These are phyloP conservation scores for Eimeria maxima DNA, from an alignment of 169 alveolate species.

Conservation along the genomic window DNA sequence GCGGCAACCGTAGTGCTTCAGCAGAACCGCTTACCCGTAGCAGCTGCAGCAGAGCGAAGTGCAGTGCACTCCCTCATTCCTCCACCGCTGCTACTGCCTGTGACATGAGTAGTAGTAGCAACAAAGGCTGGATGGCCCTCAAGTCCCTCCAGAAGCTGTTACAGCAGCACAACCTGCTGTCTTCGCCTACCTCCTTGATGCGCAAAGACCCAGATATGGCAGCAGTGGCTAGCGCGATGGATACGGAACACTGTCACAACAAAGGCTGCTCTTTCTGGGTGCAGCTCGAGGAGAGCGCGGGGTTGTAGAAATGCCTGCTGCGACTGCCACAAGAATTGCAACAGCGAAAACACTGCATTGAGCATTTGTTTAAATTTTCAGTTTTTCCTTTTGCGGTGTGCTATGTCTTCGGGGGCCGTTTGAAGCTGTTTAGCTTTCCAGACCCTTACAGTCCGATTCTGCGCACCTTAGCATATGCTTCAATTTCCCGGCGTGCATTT, in stretches of 20 bases:
- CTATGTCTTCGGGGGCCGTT: neutral
- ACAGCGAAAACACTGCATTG: neutral
- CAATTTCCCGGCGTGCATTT: neutral
- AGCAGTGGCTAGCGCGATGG: neutral
- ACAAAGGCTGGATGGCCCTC: constrained; percentile 21
- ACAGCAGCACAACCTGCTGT: constrained; percentile 43
- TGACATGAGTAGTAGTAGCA: neutral
- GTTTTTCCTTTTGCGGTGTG: neutral
- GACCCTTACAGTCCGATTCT: neutral
- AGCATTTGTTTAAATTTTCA: neutral
- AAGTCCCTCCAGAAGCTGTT: constrained; percentile 16
- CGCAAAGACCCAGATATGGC: neutral
- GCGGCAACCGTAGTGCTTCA: constrained; percentile 47
- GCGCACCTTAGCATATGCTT: neutral
- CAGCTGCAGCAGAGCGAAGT: neutral
- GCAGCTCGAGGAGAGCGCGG: constrained; percentile 6
- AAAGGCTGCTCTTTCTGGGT: constrained; percentile 57
- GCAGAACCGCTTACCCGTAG: constrained; percentile 41
- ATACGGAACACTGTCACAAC: neutral
- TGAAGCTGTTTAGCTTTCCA: neutral
- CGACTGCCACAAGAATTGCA: neutral
- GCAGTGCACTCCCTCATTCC: neutral
- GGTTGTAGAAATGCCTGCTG: neutral
- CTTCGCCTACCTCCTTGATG: neutral
- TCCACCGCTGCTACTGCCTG: neutral